phyloP scores from a whole-genome alignment of 169 alveolate species.

The Eimeria praecox region DNA sequence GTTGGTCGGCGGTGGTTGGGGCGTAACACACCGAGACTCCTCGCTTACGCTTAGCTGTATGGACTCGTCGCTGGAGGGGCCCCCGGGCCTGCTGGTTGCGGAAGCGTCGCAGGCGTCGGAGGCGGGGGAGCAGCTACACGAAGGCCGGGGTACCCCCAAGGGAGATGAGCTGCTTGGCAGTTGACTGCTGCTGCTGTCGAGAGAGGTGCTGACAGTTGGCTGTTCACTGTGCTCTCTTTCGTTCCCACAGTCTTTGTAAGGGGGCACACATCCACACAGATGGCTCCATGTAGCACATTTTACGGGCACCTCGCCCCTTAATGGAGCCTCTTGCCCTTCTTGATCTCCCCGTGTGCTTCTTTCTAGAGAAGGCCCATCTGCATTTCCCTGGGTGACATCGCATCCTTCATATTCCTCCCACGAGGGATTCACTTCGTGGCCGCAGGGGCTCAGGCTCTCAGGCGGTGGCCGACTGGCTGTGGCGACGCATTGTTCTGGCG shows the following conservation, averaged over 20 bases:
- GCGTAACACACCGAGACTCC: conserved; percentile 8
- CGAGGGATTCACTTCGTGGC: background rate
- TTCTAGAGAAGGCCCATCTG: background rate
- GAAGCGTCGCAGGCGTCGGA: background rate
- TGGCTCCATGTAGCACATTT: background rate
- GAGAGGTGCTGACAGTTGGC: background rate
- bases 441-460: background rate
- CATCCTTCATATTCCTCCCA: background rate
- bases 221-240: background rate
- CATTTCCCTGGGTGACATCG: background rate
- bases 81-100: background rate
- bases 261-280: background rate
- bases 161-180: background rate
- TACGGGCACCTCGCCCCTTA: background rate
- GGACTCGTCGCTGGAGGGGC: conserved; percentile 10
- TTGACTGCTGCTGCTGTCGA: background rate
- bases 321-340: background rate
- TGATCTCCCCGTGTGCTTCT: background rate
- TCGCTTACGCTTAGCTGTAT: conserved; percentile 54
- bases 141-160: background rate
- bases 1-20: conserved; percentile 7
- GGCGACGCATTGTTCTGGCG: background rate
- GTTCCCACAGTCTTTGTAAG: background rate
- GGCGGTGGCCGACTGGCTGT: background rate
- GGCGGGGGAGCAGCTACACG: conserved; percentile 24